Conservation (phyloP, 2,329 filamentous ascomycete species). For the Fusarium buxicola region DNA sequence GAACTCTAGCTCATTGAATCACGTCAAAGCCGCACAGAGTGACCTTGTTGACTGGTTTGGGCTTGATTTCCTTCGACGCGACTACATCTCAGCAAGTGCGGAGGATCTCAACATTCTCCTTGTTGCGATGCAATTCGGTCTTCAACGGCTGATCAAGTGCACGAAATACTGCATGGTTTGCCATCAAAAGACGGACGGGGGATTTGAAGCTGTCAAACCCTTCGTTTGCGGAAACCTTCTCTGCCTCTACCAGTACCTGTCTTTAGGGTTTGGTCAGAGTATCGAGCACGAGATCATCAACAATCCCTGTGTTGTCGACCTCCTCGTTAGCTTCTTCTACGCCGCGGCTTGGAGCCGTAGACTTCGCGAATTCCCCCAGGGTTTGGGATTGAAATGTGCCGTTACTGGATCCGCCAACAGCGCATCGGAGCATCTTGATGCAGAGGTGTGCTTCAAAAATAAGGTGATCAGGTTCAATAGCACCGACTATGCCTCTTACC, state of each 20-base stretch:
- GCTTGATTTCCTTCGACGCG: constrained; percentile 40
- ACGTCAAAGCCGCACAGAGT: constrained; percentile 4
- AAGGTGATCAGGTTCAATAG: constrained; percentile 25
- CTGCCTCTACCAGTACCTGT: constrained; percentile 90
- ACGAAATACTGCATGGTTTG: constrained; percentile 91
- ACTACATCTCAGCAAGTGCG: constrained; percentile 48
- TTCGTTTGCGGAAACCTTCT: constrained; percentile 81
- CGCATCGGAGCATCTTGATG: constrained; percentile 3
- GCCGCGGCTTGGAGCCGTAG: constrained; percentile 58
- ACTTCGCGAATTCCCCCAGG: constrained; percentile 59
- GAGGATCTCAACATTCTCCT: constrained; percentile 63
- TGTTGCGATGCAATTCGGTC: constrained; percentile 77
- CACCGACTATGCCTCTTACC: constrained; percentile 27
- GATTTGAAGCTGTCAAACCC: constrained; percentile 78
- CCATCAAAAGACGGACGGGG: constrained; percentile 72
- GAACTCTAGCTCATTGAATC: not conserved
- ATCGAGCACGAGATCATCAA: constrained; percentile 86
- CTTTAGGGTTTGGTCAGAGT: constrained; percentile 84
- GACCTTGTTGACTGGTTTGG: constrained; percentile 17
- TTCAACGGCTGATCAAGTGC: constrained; percentile 82
- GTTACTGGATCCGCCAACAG: constrained; percentile 12
- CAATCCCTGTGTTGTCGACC: constrained; percentile 85
- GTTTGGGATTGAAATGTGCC: constrained; percentile 54
- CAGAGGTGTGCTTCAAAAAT: constrained; percentile 28
- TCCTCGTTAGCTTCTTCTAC: constrained; percentile 87